A percentile compares a stretch with the other conserved stretches of the same genome.
phyloP scores from a whole-genome alignment of 148 eudicot species.

The Beta vulgaris region DNA sequence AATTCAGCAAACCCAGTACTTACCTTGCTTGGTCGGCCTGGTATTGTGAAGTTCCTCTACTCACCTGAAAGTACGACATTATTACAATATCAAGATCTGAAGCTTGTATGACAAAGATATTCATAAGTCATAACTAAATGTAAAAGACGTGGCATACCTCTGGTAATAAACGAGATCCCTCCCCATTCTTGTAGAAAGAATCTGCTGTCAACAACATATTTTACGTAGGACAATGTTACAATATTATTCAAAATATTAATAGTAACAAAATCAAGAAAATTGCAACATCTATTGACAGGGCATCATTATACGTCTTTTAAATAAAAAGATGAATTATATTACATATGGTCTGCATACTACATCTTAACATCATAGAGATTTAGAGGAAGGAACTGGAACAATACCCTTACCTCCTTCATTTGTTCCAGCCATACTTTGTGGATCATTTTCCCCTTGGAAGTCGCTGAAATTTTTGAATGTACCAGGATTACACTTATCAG shows the following conservation, averaged over 20 bases:
- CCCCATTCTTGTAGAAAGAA: slow-evolving; percentile 29
- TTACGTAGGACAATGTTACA: background rate
- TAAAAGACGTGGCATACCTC: slow-evolving; percentile 31
- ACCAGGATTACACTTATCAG: slow-evolving; percentile 19
- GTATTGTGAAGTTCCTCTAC: slow-evolving; percentile 30
- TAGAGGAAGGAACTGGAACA: background rate
- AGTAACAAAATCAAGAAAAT: background rate
- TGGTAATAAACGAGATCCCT: slow-evolving; percentile 19
- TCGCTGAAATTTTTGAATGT: slow-evolving; percentile 34
- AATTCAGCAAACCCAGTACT: slow-evolving; percentile 3
- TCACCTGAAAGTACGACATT: slow-evolving; percentile 36
- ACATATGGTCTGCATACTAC: no score
- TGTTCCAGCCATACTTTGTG: slow-evolving; percentile 31
- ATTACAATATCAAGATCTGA: background rate
- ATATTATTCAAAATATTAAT: background rate
- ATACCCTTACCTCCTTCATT: slow-evolving; percentile 46
- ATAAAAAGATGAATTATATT: no score
- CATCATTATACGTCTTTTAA: background rate
- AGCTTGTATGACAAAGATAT: background rate
- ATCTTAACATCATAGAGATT: background rate
- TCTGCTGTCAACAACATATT: slow-evolving; percentile 32
- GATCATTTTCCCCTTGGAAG: slow-evolving; percentile 62
- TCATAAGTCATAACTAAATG: background rate
- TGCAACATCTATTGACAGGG: background rate
- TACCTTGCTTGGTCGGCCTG: slow-evolving; percentile 47